These are phyloP conservation scores for Metschnikowia corniflorae DNA, from an alignment of 805 yeast genomes.

Conservation along the genomic window DNA sequence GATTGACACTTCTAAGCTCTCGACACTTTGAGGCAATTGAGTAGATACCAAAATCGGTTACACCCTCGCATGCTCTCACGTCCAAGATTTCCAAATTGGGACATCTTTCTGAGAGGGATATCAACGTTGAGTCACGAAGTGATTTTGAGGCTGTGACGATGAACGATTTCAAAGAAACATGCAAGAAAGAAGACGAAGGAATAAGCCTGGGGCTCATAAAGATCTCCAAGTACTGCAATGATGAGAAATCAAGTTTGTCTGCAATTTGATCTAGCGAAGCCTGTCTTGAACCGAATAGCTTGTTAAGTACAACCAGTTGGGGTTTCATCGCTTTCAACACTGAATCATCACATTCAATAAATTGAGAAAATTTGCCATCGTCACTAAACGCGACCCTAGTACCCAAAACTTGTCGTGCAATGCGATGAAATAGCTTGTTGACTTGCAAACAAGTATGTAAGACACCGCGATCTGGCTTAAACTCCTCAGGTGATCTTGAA, in stretches of 20 bases:
- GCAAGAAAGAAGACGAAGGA: constrained; percentile 44
- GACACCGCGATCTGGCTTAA: background rate
- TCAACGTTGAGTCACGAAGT: constrained; percentile 58
- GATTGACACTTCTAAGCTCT: constrained; percentile 56
- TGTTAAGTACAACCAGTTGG: constrained; percentile 60
- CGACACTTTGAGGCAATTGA: constrained; percentile 61
- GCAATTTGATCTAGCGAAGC: constrained; percentile 49
- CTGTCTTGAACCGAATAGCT: constrained; percentile 54
- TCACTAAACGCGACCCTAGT: constrained; percentile 53
- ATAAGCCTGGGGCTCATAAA: constrained; percentile 74
- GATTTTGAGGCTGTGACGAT: constrained; percentile 69
- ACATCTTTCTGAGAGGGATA: constrained; percentile 49
- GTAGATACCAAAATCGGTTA: constrained; percentile 73
- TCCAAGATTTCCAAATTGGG: constrained; percentile 65
- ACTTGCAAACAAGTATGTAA: constrained; percentile 66
- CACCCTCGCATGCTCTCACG: constrained; percentile 75
- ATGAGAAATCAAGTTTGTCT: constrained; percentile 38
- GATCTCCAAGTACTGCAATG: constrained; percentile 67
- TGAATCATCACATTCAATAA: constrained; percentile 8
- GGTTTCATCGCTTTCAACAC: constrained; percentile 20
- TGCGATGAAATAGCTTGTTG: constrained; percentile 59
- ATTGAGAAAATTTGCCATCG: constrained; percentile 44
- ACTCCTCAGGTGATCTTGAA: background rate
- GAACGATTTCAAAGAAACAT: constrained; percentile 35
- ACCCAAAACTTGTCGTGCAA: constrained; percentile 53